phyloP scores from a whole-genome alignment of 257 asterid species.

The Nicotiana paniculata region DNA sequence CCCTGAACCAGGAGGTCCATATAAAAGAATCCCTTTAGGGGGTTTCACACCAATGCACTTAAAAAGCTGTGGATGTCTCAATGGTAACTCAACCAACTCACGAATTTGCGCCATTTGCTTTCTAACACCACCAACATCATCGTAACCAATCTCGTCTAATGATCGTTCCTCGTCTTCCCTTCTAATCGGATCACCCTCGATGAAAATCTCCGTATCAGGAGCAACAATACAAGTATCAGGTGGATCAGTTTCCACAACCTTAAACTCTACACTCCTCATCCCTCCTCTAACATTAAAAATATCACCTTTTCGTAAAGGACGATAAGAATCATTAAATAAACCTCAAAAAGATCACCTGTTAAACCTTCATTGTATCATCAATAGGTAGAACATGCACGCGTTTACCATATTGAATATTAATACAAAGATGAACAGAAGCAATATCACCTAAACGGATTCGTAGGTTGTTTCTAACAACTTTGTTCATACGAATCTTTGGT shows the following conservation, averaged over 20 bases:
- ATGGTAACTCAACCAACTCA: slow-evolving; percentile 56
- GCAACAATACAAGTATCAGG: slow-evolving; percentile 61
- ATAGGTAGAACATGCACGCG: slow-evolving; percentile 68
- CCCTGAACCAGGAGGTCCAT: slow-evolving; percentile 54
- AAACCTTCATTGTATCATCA: slow-evolving; percentile 80
- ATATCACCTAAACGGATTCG: slow-evolving; percentile 67
- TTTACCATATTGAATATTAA: slow-evolving; percentile 69
- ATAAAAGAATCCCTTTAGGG: slow-evolving; percentile 53
- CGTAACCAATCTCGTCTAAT: slow-evolving; percentile 54
- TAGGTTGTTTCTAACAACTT: slow-evolving; percentile 18
- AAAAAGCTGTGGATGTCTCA: slow-evolving; percentile 61
- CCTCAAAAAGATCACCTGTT: slow-evolving; percentile 71
- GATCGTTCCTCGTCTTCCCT: slow-evolving; percentile 51
- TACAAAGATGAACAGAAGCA: slow-evolving; percentile 82
- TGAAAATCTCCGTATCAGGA: slow-evolving; percentile 55
- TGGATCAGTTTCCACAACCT: slow-evolving; percentile 58
- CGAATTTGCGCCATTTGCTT: slow-evolving; percentile 73
- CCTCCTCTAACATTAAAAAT: slow-evolving; percentile 62
- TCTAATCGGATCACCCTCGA: slow-evolving; percentile 50
- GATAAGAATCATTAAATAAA: slow-evolving; percentile 57
- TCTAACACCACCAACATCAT: slow-evolving; percentile 63
- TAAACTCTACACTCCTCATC: slow-evolving; percentile 17
- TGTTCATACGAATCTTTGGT: slow-evolving; percentile 60
- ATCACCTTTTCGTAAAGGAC: slow-evolving; percentile 52
- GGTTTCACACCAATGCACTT: slow-evolving; percentile 63